Percentiles rank a stretch among this genome's conserved stretches.
Conservation (phyloP, 192 early-diverging fungal genomes). For the Lunasporangiospora selenospora region DNA sequence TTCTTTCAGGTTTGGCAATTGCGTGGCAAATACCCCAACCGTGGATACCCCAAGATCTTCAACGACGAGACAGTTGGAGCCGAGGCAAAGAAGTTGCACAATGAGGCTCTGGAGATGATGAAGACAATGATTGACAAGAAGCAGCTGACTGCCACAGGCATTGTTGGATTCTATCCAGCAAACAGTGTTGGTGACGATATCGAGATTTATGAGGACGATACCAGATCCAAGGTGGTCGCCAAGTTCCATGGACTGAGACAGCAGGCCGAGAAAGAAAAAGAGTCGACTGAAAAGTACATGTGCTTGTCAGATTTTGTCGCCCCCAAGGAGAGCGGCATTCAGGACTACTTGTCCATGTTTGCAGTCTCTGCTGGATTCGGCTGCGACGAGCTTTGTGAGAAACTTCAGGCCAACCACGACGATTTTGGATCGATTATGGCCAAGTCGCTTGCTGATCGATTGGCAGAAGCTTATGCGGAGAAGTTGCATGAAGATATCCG, state of each 20-base stretch:
- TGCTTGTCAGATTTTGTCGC: constrained; percentile 94
- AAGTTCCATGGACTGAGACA: constrained; percentile 86
- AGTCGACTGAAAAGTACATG: constrained; percentile 84
- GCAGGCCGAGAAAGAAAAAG: constrained; percentile 64
- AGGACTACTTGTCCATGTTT: constrained; percentile 91
- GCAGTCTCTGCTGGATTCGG: constrained; percentile 93
- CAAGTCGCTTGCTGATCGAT: constrained; percentile 93
- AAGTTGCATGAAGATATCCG: constrained; percentile 89
- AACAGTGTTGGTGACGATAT: constrained; percentile 92
- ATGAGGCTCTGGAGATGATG: constrained; percentile 86
- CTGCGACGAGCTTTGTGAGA: constrained; percentile 83
- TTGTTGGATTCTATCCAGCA: constrained; percentile 90
- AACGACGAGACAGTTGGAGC: constrained; percentile 92
- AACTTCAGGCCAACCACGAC: constrained; percentile 83
- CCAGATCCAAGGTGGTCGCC: constrained; percentile 65
- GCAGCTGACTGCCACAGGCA: constrained; percentile 73
- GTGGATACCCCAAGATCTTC: constrained; percentile 97
- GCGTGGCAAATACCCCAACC: constrained; percentile 95
- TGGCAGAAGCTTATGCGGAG: constrained; percentile 94
- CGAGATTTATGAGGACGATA: constrained; percentile 79
- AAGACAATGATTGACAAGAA: constrained; percentile 80
- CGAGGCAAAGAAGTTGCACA: constrained; percentile 89
- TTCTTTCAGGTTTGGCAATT: constrained; percentile 99
- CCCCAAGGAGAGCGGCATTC: constrained; percentile 72
- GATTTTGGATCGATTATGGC: constrained; percentile 95